Evolutionary conservation across 2,329 filamentous ascomycete species (phyloP), one percentile per base, ranked within the genome.

Genomic region (Lomentospora prolificans): DNA sequence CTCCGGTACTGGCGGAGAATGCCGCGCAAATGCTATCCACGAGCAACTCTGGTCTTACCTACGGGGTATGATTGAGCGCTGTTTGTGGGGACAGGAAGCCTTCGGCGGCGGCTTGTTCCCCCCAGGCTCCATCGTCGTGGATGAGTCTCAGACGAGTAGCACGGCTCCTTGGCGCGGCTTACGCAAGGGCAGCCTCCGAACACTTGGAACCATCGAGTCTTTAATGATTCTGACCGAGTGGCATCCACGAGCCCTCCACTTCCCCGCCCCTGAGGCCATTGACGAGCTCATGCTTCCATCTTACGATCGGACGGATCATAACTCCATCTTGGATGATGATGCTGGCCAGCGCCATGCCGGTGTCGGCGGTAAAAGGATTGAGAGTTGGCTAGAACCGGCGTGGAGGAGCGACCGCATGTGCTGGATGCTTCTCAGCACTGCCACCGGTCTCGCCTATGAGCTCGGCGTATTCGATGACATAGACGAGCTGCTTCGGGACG

Each of bases 321-420:
- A 74, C 24, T 63, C 68, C 10, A 69, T 71, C 54, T 72, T 71
- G n/a, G 70, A 70, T 6, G 71, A 76, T n/a, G 74, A 74, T 55
- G 68, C 67, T 3, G 68, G 64, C 22, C 68, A 69, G 57, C 68
- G 73, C 54, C 71, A 71, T 5, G 67, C 67, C 3, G 69, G 69
- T 3, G 79, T 90, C 19, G 89, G 90, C 48, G 90, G 89, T 8
- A 86, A 88, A 67, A 78, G 90, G 27, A 94, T 96, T 60, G 90
- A 96, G 66, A 92, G 90, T 67, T 97, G 94, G 90, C 81, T 97
- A 3, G 94, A 99, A 68, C 94, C 94, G 2, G 92, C 90, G 7
- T 96, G 92, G 90, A 81, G 92, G 63, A 90, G 87, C 60, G 92
- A 96, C 65, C 87, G 90, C 55, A 95, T 96, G 89, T 95, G 89